Evolutionary conservation across 441 rosid species (phyloP).

Genomic region (Corymbia calophylla): DNA sequence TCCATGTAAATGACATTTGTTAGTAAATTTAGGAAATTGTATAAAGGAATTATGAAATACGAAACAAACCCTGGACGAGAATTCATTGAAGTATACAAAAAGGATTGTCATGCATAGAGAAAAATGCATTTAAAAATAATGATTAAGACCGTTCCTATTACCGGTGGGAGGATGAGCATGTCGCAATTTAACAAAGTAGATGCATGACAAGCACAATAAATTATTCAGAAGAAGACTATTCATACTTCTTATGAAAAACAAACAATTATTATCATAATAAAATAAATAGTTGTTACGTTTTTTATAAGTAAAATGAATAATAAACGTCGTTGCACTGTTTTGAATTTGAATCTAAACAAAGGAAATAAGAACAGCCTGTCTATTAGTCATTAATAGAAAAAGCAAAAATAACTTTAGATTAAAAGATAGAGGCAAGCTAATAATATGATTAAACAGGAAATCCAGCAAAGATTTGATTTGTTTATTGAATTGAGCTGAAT

Average conservation of each 20-base stretch:
- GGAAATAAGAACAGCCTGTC: neutral
- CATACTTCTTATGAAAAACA: neutral
- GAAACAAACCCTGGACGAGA: no score
- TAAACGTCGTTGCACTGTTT: rapidly evolving
- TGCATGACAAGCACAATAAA: neutral
- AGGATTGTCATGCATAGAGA: no score
- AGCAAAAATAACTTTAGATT: neutral
- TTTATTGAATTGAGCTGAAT: neutral
- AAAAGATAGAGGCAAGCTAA: neutral
- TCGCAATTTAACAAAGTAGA: neutral
- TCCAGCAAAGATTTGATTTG: neutral
- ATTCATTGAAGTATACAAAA: no score
- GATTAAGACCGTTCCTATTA: neutral
- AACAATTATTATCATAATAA: neutral
- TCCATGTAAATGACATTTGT: no score
- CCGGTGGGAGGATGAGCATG: neutral
- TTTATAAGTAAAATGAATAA: neutral
- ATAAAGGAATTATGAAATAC: no score
- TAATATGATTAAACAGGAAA: neutral
- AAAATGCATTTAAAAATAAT: no score
- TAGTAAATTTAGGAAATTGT: no score
- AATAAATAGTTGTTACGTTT: neutral
- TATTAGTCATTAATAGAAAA: neutral
- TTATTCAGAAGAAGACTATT: neutral
- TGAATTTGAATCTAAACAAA: no score